These are phyloP conservation scores for Neolecta irregularis DNA, from an alignment of 1,139 yeast species.

Conservation along the genomic window DNA sequence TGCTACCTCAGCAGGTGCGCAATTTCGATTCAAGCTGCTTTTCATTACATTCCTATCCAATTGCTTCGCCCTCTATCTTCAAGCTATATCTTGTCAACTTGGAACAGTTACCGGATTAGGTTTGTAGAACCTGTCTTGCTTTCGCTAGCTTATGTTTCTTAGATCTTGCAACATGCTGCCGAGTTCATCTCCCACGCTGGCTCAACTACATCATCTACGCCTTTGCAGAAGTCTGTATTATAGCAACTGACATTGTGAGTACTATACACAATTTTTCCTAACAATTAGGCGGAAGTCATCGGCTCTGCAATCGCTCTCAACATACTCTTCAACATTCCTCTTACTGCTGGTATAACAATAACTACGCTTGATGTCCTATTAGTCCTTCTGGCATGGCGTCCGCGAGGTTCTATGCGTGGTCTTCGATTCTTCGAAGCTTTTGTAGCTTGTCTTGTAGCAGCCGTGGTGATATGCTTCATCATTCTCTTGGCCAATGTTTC, in stretches of 20 bases:
- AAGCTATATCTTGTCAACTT: slow-evolving; percentile 65
- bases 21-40: slow-evolving; percentile 64
- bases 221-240: slow-evolving; percentile 74
- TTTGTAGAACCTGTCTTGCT: no score
- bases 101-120: slow-evolving; percentile 84
- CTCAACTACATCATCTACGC: slow-evolving; percentile 48
- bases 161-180: slow-evolving; percentile 76
- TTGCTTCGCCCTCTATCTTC: slow-evolving; percentile 73
- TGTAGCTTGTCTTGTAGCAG: slow-evolving; percentile 60
- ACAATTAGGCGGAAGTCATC: slow-evolving; percentile 82
- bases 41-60: slow-evolving; percentile 72
- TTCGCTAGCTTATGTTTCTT: slow-evolving; percentile 18
- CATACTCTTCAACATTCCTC: slow-evolving; percentile 62
- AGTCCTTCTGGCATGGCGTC: slow-evolving; percentile 75
- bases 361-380: slow-evolving; percentile 75
- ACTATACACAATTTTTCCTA: no score
- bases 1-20: slow-evolving; percentile 85
- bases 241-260: no score
- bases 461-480: slow-evolving; percentile 73
- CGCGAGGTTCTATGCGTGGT: slow-evolving; percentile 67
- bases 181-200: slow-evolving; percentile 51
- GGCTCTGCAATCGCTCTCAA: slow-evolving; percentile 86
- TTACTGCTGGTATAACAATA: slow-evolving; percentile 60
- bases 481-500: slow-evolving; percentile 50
- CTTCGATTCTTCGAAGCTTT: slow-evolving; percentile 71